Base-by-base conservation (phyloP, 2,329 filamentous ascomycete genomes). In the Fusarium albidum region DNA sequence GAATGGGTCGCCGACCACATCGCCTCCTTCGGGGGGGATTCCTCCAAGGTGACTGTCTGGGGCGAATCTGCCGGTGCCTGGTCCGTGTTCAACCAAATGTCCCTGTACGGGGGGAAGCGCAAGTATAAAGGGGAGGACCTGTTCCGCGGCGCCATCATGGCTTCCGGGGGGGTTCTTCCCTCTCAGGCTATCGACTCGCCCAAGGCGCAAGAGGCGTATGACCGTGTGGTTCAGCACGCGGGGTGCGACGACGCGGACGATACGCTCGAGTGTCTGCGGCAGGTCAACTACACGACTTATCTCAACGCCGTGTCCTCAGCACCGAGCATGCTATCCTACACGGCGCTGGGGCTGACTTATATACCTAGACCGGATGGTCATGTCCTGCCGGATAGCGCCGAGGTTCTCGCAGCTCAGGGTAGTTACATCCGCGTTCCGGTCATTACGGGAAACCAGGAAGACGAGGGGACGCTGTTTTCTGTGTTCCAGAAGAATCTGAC, bases 1-100 rank as follows among this genome's bases (percentile, higher is more conserved):
- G 64, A 87, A 54, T 89, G 86, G 86, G 78, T 86, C 0, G 79
- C 82, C 5, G 83, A 87, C 55, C 86, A 89, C 61, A 87, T 89
- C 51, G 80, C 75, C 0, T 74, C 79, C 1, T 90, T 90, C 67
- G 87, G 87, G 3, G 87, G 87, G 3, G 86, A 90, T 61, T 83
- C 86, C 0, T 72, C 75, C 5, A 84, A 83, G 57, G 85, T 89
- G 6, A 88, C 85, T 0, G 83, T 89, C 43, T 88, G 82, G 81
- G 86, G 87, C 5, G 82, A 88, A 66, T 80, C 77, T 1, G 82
- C 83, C 0, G 82, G 83, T 2, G 71, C 79, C 2, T 86, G 88
- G 46, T 87, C 84, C 0, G 84, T 86, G 2, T 77, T 83, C 39
- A 80, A 87, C 58, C 87, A 89, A 42, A 85, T 86, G 75, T 69